Base-by-base conservation (phyloP, 331 rosid genomes). In the Phaseolus coccineus region DNA sequence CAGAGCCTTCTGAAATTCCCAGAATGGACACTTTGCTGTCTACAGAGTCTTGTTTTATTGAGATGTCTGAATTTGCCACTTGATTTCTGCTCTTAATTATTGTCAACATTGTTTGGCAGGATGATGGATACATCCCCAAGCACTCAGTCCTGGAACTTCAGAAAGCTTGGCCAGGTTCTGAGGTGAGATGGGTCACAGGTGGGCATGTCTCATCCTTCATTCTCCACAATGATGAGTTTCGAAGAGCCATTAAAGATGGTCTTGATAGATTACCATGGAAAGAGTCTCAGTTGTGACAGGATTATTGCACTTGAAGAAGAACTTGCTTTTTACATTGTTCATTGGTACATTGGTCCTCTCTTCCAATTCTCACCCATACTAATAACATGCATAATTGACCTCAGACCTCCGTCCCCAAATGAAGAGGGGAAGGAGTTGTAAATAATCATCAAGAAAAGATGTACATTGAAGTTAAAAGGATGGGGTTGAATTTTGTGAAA, bases 141-240 rank as follows among this genome's bases (percentile, higher is more conserved):
- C 97, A 91, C 85, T 92, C 97, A 0, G 94, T 92, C 80, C 84
- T 92, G 35, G 94, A 95, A 87, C 96, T 95, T 77, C 87, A 92
- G 79, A 91, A 90, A 75, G 98, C 97, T 57, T 92, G 97, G 98
- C 97, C 98, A 0, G 97, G 98, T 82, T 90, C 94, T 44, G 97
- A 95, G 84, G 97, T 95, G 80, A 87, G 98, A 88, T 95, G 98
- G 98, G 97, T 95, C 58, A 92, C 96, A 0, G 97, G 98, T 5
- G 98, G 97, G 42, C 97, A 95, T 51, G 97, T 92, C 81, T 95
- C 98, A 33, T 92, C 98, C 51, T 95, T 95, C 91, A 81, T 95
- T 87, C 97, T 92, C 37, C 98, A 88, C 88, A 92, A 91, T 12
- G 87, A 76, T 0, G 90, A 89, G 84, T 95, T 95, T 71, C 93